Percentiles rank a stretch among this genome's conserved stretches.
These are phyloP conservation scores for Backusella parvicylindrica DNA, from an alignment of 192 early-diverging fungal genomes.

Conservation along the genomic window DNA sequence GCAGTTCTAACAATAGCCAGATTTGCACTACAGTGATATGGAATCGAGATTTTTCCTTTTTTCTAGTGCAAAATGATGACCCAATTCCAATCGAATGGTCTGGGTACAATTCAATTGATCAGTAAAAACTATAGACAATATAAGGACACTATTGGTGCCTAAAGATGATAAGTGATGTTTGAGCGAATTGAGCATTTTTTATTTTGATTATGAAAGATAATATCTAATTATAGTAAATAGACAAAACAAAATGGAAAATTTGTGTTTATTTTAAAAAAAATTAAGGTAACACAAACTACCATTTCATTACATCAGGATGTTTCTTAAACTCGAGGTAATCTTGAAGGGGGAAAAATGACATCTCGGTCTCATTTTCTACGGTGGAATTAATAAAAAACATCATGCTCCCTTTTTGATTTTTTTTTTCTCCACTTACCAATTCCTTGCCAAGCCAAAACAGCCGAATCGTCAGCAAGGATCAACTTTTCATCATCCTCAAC, in stretches of 20 bases:
- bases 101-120: background rate
- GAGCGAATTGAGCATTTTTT: background rate
- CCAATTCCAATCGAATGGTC: background rate
- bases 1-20: background rate
- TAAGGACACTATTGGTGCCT: background rate
- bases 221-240: slow-evolving; percentile 1
- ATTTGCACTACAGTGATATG: background rate
- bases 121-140: background rate
- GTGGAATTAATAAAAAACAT: background rate
- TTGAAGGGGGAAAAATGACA: slow-evolving; percentile 74
- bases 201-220: background rate
- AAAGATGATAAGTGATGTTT: background rate
- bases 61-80: background rate
- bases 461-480: slow-evolving; percentile 56
- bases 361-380: slow-evolving; percentile 80
- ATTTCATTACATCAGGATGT: slow-evolving; percentile 73
- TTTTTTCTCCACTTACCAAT: slow-evolving; percentile 49
- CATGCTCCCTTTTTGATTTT: background rate
- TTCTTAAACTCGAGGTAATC: slow-evolving; percentile 68
- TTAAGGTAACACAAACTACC: slow-evolving; percentile 44
- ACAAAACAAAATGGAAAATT: background rate
- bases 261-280: background rate
- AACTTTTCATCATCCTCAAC: slow-evolving; percentile 66
- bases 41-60: background rate
- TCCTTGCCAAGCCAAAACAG: slow-evolving; percentile 49